Base-by-base conservation (phyloP, 805 yeast genomes). In the Maudiozyma saulgeensis region DNA sequence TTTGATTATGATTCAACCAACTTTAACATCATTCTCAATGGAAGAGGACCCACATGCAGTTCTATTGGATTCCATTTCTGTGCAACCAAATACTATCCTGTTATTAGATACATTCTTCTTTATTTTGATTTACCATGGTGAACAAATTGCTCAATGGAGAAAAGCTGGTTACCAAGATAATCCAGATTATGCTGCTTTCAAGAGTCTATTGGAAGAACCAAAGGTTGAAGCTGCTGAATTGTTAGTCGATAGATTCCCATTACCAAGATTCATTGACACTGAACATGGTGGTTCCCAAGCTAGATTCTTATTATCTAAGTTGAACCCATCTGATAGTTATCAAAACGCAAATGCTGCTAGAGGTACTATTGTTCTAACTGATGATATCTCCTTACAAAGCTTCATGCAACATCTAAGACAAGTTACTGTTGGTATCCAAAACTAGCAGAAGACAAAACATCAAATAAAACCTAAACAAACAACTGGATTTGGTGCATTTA, bases 211-310 rank as follows among this genome's bases (percentile, higher is more conserved):
- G 60, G 91, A 87, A 51, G 90, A 83, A 55, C 96, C 99, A 43
- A 82, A 87, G 62, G 77, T 77, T 48, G 99, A 93, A 68, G 98
- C 98, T 21, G 91, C 96, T 6, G 88, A 84, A 59, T 75, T 95
- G 55, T 79, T 93, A 60, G 80, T 85, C 38, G 98, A 93, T 64
- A 79, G 99, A 64, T 91, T 88, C 81, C 99, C 99, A 59, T 76
- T 93, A 63, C 99, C 99, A 44, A 80, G 99, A 70, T 93, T 91
- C 64, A 90, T 93, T 58, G 96, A 91, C 60, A 88, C 96, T 51
- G 97, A 91, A 66, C 97, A 91, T 60, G 98, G 99, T 60, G 97
- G 96, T 49, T 90, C 97, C 15, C 99, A 93, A 71, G 97, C 98
- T 2, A 82, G 99, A 71, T 93, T 93, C 76, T 76, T 93, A 68